Conservation (phyloP, 352 stramenopile genomes). For the Thalassiosira mediterranea region DNA sequence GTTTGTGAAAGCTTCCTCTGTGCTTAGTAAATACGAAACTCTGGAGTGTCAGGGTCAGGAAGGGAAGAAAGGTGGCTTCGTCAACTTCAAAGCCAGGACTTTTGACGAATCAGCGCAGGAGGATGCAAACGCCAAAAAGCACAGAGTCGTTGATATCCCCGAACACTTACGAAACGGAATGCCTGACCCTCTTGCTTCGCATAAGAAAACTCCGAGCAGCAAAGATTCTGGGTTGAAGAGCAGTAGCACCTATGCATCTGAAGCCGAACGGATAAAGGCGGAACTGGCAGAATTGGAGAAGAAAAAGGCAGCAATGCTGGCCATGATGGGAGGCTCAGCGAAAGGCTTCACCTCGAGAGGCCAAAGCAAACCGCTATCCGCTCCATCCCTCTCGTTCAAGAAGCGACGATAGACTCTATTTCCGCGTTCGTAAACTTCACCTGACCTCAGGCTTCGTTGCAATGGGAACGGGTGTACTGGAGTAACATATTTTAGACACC, state of each 20-base stretch:
- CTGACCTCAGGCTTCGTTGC: no score
- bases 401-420: slow-evolving; percentile 31
- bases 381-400: slow-evolving; percentile 46
- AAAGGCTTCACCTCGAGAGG: slow-evolving; percentile 9
- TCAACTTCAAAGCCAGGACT: slow-evolving; percentile 55
- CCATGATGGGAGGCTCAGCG: slow-evolving; percentile 12
- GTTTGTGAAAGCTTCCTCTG: slow-evolving; percentile 60
- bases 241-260: slow-evolving; percentile 31
- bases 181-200: slow-evolving; percentile 35
- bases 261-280: slow-evolving; percentile 53
- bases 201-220: slow-evolving; percentile 18
- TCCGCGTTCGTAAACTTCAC: no score
- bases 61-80: slow-evolving; percentile 44
- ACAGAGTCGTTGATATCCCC: slow-evolving; percentile 47
- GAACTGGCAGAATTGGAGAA: slow-evolving; percentile 60
- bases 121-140: slow-evolving; percentile 21
- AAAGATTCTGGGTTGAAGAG: slow-evolving; percentile 23
- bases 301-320: slow-evolving; percentile 36
- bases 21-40: slow-evolving; percentile 66
- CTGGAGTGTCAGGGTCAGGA: slow-evolving; percentile 58
- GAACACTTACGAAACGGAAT: slow-evolving; percentile 49
- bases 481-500: no score
- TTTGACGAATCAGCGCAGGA: slow-evolving; percentile 31
- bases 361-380: slow-evolving; percentile 7
- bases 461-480: no score